phyloP scores from a whole-genome alignment of 345 rosid genomes.

The Limnanthes douglasii region DNA sequence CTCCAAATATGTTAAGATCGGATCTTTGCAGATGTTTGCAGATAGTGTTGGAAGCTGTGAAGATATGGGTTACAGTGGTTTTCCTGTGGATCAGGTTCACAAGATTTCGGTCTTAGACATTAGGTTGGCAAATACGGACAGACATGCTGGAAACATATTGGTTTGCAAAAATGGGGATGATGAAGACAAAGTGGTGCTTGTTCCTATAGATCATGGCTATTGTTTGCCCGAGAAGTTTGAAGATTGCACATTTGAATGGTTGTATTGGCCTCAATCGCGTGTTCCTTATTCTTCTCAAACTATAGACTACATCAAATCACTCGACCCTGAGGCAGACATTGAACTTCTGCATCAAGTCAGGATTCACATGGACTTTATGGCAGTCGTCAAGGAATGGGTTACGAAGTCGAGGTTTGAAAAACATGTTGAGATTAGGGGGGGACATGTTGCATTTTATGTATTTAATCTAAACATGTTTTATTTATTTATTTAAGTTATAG shows the following conservation, averaged over 20 bases:
- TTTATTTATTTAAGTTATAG: too few relatives aligned
- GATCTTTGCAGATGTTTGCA: constrained; percentile 77
- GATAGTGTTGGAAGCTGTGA: constrained; percentile 73
- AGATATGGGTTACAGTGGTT: constrained; percentile 64
- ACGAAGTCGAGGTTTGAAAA: too few relatives aligned
- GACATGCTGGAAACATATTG: constrained; percentile 86
- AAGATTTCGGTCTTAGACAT: constrained; percentile 83
- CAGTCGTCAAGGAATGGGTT: too few relatives aligned
- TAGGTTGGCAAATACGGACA: constrained; percentile 89
- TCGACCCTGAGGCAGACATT: constrained; percentile 56
- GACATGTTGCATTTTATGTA: too few relatives aligned
- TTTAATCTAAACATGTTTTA: too few relatives aligned
- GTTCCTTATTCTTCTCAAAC: constrained; percentile 42
- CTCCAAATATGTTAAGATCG: constrained; percentile 50
- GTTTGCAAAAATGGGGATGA: constrained; percentile 31
- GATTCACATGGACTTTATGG: too few relatives aligned
- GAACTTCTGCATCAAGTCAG: too few relatives aligned
- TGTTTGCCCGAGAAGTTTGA: constrained; percentile 86
- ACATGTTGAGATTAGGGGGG: too few relatives aligned
- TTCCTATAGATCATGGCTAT: constrained; percentile 87
- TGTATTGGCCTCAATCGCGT: constrained; percentile 84
- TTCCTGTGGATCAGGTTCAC: constrained; percentile 69
- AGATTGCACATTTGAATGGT: constrained; percentile 92
- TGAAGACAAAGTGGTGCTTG: constrained; percentile 28
- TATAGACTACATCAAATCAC: constrained; percentile 38